These are phyloP conservation scores for Pseudohalonectria lignicola DNA, from an alignment of 2,329 filamentous ascomycete species.

Conservation along the genomic window DNA sequence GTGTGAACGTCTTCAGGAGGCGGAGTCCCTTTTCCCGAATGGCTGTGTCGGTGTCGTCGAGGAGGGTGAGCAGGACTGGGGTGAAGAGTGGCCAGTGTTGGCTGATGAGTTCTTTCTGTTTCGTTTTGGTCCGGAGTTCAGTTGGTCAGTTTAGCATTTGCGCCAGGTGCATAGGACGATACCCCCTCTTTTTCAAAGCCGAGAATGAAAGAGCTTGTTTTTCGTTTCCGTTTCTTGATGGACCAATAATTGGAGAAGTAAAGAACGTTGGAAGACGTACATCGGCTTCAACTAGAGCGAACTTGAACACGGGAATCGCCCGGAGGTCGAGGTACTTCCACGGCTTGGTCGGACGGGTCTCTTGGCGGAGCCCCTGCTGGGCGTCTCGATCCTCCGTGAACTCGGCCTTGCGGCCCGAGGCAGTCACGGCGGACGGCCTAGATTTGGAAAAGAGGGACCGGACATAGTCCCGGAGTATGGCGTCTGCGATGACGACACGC, in stretches of 20 bases:
- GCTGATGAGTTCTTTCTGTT: constrained; percentile 30
- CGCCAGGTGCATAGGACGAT: no score
- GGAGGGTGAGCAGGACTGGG: constrained; percentile 57
- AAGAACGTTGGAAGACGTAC: constrained; percentile 28
- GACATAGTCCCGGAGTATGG: constrained; percentile 51
- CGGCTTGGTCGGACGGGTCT: constrained; percentile 34
- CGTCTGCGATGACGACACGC: constrained; percentile 34
- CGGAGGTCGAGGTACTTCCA: constrained; percentile 49
- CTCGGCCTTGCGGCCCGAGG: constrained; percentile 42
- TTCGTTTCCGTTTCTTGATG: neutral
- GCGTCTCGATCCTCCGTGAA: constrained; percentile 27
- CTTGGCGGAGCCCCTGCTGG: constrained; percentile 19
- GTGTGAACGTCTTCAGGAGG: constrained; percentile 43
- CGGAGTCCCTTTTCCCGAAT: constrained; percentile 46
- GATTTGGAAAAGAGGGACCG: constrained; percentile 55
- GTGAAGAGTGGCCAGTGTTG: constrained; percentile 57
- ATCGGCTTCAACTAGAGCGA: constrained; percentile 42
- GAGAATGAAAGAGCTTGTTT: no score
- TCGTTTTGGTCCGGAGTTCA: no score
- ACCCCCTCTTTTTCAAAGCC: no score
- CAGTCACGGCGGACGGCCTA: constrained; percentile 40
- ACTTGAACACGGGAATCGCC: constrained; percentile 46
- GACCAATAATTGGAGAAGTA: neutral
- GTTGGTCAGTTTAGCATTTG: no score
- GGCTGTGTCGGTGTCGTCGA: constrained; percentile 48